A percentile compares a stretch with the other conserved stretches of the same genome.
Evolutionary conservation across 208 protist genomes (phyloP).

Genomic region (Tritrichomonas foetus): DNA sequence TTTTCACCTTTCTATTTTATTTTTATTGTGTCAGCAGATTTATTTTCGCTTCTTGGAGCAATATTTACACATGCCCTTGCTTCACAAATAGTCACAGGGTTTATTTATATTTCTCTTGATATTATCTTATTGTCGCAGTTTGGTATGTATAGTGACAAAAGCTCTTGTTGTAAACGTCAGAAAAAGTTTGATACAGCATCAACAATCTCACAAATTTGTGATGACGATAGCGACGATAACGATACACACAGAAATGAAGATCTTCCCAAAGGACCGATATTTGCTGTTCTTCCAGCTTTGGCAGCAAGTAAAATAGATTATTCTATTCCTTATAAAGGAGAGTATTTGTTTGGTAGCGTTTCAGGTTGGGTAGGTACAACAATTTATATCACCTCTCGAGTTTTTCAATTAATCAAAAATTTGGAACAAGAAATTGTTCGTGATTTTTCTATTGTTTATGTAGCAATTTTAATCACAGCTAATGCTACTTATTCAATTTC

Average conservation of each 20-base stretch:
- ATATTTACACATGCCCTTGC: background rate
- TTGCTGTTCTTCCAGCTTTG: background rate
- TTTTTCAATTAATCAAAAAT: conserved; percentile 14
- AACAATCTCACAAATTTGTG: background rate
- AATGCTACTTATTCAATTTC: conserved; percentile 32
- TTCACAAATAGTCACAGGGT: background rate
- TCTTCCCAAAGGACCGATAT: background rate
- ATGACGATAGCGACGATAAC: background rate
- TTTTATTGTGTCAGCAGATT: background rate
- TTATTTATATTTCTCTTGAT: background rate
- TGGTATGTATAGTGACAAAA: background rate
- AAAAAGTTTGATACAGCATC: background rate
- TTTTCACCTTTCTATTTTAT: conserved; percentile 1
- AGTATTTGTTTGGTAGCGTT: background rate
- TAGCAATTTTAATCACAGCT: background rate
- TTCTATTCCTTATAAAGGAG: background rate
- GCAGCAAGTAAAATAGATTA: background rate
- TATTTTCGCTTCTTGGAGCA: background rate
- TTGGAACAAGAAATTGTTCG: background rate
- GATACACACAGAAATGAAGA: background rate
- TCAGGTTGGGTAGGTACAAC: background rate
- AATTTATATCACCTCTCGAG: conserved; percentile 7
- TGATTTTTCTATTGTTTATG: background rate
- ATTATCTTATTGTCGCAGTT: background rate
- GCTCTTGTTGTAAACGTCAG: background rate